Conservation (phyloP, 192 early-diverging fungal genomes). For the Gigaspora rosea region DNA sequence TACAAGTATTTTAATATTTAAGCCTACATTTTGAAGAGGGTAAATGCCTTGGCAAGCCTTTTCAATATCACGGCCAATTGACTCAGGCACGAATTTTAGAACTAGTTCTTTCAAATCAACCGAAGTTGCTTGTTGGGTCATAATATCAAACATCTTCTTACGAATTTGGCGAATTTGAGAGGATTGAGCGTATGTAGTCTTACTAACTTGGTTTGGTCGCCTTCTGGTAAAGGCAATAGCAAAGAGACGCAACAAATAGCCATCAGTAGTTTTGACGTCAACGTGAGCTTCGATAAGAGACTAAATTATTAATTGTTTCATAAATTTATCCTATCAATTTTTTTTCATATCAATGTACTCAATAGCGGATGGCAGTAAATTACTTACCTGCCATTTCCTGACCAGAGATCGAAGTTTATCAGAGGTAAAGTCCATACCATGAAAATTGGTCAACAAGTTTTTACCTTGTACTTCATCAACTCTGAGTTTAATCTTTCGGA, state of each 20-base stretch:
- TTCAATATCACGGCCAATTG: constrained; percentile 97
- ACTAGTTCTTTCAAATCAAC: constrained; percentile 96
- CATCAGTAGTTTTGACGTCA: constrained; percentile 99
- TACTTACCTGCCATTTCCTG: constrained; percentile 94
- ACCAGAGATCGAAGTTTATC: constrained; percentile 99
- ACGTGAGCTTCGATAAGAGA: constrained; percentile 96
- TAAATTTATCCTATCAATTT: too few species aligned
- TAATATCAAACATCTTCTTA: constrained; percentile 99
- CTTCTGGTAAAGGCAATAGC: constrained; percentile 96
- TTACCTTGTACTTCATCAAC: constrained; percentile 97
- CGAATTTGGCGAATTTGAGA: constrained; percentile 98
- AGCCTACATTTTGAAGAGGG: constrained; percentile 86
- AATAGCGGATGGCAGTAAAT: too few species aligned
- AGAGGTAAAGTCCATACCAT: constrained; percentile 99
- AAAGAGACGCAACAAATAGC: constrained; percentile 98
- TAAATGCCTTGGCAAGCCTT: constrained; percentile 98
- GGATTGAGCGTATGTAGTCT: constrained; percentile 97
- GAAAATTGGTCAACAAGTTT: constrained; percentile 99
- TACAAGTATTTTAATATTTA: not conserved
- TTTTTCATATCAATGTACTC: too few species aligned
- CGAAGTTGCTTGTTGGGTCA: constrained; percentile 77
- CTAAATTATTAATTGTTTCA: constrained; percentile 33
- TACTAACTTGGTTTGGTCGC: constrained; percentile 91
- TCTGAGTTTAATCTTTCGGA: constrained; percentile 97
- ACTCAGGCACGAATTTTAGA: constrained; percentile 94